Evolutionary conservation across 1,284 basidiomycete species (phyloP).

Genomic region (Cryptococcus floricola): DNA sequence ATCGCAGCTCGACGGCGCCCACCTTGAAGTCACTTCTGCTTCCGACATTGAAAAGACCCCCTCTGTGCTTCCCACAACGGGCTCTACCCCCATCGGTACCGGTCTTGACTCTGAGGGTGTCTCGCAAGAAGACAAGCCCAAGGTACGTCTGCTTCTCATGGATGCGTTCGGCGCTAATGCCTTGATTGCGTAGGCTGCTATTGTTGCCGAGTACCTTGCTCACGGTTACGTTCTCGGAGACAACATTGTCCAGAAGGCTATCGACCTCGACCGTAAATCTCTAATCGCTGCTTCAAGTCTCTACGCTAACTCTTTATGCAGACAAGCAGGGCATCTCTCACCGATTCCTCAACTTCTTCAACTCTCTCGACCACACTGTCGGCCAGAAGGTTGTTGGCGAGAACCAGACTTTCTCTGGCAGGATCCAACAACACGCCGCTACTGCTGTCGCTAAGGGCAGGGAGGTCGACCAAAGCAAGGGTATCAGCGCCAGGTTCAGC

Average conservation of each 20-base stretch:
- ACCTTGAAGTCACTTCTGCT: slow-evolving; percentile 49
- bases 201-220: slow-evolving; percentile 80
- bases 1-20: slow-evolving; percentile 47
- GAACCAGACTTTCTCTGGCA: slow-evolving; percentile 62
- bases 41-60: slow-evolving; percentile 35
- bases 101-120: slow-evolving; percentile 15
- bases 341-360: slow-evolving; percentile 74
- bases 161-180: slow-evolving; percentile 9
- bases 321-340: slow-evolving; percentile 81
- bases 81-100: slow-evolving; percentile 41
- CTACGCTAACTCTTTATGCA: slow-evolving; percentile 30
- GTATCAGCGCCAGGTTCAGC: slow-evolving; percentile 53
- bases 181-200: slow-evolving; percentile 45
- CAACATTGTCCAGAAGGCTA: slow-evolving; percentile 72
- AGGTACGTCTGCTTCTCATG: slow-evolving; percentile 28
- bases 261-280: slow-evolving; percentile 74
- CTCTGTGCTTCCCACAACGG: slow-evolving; percentile 35
- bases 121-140: slow-evolving; percentile 51
- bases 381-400: slow-evolving; percentile 57
- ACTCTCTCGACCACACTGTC: slow-evolving; percentile 63
- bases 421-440: slow-evolving; percentile 57
- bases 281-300: neutral
- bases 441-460: slow-evolving; percentile 64
- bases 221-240: slow-evolving; percentile 80
- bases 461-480: slow-evolving; percentile 74